Conservation (phyloP, 2,329 filamentous ascomycete genomes). For the Tolypocladium capitatum region DNA sequence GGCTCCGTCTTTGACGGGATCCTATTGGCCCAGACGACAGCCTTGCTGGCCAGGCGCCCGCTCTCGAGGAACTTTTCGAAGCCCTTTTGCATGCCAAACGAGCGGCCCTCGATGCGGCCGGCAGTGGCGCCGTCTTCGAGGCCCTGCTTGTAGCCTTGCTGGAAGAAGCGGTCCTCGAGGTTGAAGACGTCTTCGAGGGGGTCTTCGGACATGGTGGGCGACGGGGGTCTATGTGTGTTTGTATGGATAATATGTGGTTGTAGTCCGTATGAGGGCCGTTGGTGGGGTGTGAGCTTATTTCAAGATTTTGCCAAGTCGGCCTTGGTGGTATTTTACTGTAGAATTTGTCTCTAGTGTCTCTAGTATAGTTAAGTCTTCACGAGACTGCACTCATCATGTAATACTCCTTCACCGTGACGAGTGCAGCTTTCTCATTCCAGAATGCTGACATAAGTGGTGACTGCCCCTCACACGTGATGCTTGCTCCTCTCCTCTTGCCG, state of each 20-base stretch:
- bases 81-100: slow-evolving; percentile 82
- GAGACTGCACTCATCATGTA: too few relatives aligned
- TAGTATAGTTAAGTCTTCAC: too few relatives aligned
- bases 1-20: slow-evolving; percentile 23
- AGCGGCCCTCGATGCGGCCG: slow-evolving; percentile 75
- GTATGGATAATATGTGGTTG: neutral
- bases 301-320: too few relatives aligned
- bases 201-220: slow-evolving; percentile 17
- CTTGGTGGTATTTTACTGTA: neutral
- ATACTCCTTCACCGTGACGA: too few relatives aligned
- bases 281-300: neutral
- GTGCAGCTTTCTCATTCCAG: too few relatives aligned
- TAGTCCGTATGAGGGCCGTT: too few relatives aligned
- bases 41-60: slow-evolving; percentile 64
- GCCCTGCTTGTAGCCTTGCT: slow-evolving; percentile 67
- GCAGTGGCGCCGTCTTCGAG: slow-evolving; percentile 60
- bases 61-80: slow-evolving; percentile 84
- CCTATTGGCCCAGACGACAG: slow-evolving; percentile 72
- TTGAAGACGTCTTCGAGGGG: slow-evolving; percentile 44
- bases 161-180: slow-evolving; percentile 60
- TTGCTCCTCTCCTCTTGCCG: too few relatives aligned
- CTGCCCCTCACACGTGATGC: slow-evolving; percentile 3
- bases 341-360: too few relatives aligned
- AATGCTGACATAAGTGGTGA: neutral
- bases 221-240: neutral